These are phyloP conservation scores for Acanthamoeba healyi DNA, from an alignment of 208 protist species.

Conservation along the genomic window DNA sequence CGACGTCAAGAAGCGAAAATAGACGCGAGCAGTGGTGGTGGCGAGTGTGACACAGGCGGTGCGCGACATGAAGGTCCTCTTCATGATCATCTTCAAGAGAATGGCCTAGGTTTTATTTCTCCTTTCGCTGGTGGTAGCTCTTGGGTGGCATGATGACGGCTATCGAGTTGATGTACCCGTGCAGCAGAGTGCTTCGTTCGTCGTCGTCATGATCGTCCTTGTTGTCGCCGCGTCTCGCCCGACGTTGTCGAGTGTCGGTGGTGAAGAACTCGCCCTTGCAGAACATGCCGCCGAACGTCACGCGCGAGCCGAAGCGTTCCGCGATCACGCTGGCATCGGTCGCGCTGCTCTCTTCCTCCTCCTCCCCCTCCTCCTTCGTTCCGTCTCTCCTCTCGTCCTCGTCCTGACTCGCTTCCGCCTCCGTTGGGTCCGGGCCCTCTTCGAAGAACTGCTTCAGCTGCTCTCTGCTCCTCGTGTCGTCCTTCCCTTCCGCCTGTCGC, in stretches of 20 bases:
- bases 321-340: neutral
- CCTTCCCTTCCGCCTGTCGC: neutral
- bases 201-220: neutral
- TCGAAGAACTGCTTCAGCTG: neutral
- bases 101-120: neutral
- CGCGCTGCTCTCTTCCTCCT: neutral
- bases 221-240: neutral
- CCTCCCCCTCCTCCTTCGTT: neutral
- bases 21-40: too few relatives aligned
- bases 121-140: conserved; percentile 13
- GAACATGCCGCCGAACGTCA: conserved; percentile 40
- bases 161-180: conserved; percentile 42
- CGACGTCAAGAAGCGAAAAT: neutral
- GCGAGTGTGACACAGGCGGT: too few relatives aligned
- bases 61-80: neutral
- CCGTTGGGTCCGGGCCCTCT: neutral
- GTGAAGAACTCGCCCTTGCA: conserved; percentile 64
- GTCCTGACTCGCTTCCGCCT: neutral
- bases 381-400: neutral
- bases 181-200: conserved; percentile 10
- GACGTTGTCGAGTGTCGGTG: neutral
- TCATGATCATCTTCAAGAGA: too few relatives aligned
- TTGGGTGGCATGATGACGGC: conserved; percentile 18
- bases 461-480: neutral
- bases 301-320: neutral